phyloP scores from a whole-genome alignment of 1,139 yeast species.

The Blastobotrys ciferrii region DNA sequence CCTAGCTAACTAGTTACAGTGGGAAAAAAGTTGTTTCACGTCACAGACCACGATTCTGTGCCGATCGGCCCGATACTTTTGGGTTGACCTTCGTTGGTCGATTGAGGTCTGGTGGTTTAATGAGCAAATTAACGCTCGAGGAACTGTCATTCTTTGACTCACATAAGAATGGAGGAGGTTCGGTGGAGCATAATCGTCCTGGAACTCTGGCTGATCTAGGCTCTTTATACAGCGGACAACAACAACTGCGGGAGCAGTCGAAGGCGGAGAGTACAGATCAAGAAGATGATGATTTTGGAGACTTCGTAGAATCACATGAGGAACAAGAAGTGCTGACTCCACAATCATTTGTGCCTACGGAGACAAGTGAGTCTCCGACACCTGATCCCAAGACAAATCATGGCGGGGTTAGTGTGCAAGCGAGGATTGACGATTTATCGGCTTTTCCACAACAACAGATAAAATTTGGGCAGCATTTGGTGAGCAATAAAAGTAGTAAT shows the following conservation, averaged over 20 bases:
- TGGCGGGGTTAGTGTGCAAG: no score
- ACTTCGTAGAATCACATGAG: conserved; percentile 14
- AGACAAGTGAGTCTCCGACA: not conserved
- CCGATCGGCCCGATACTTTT: no score
- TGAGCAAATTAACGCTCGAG: conserved; percentile 8
- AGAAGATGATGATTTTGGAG: conserved; percentile 17
- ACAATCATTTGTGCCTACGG: not conserved
- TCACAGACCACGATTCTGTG: no score
- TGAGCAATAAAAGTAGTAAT: not conserved
- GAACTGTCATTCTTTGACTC: conserved; percentile 13
- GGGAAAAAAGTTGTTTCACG: no score
- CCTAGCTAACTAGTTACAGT: no score
- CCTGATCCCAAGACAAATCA: not conserved
- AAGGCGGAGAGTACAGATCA: not conserved
- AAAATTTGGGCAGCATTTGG: conserved; percentile 14
- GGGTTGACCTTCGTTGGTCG: no score
- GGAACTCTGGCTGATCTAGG: not conserved
- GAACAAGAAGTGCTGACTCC: not conserved
- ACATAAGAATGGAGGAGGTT: not conserved
- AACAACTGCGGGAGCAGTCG: not conserved
- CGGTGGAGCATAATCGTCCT: not conserved
- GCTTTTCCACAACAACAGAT: conserved; percentile 1
- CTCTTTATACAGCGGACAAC: not conserved
- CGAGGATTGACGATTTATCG: conserved; percentile 5
- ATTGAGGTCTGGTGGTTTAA: not conserved